Percentiles rank a stretch among this genome's conserved stretches.
Evolutionary conservation across 1,284 basidiomycete species (phyloP).

Genomic region (Cryptococcus depauperatus): DNA sequence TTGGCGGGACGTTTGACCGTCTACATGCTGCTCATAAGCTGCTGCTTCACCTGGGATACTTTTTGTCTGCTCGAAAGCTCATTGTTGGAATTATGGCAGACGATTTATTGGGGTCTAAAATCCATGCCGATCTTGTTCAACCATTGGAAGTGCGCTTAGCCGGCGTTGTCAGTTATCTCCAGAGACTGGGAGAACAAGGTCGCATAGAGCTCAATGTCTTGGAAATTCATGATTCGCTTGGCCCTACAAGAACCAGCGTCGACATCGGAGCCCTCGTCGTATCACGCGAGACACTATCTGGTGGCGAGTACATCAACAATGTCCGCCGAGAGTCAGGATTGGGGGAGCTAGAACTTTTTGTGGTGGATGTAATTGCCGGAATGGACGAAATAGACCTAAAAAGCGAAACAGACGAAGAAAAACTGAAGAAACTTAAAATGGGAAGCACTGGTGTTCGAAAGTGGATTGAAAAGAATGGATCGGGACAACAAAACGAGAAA

Average conservation of each 20-base stretch:
- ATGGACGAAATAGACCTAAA: conserved; percentile 20
- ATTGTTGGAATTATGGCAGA: conserved; percentile 83
- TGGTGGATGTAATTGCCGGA: conserved; percentile 79
- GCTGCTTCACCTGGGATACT: conserved; percentile 80
- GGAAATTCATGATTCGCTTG: conserved; percentile 70
- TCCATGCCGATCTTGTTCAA: conserved; percentile 63
- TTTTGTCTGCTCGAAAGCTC: conserved; percentile 67
- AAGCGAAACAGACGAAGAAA: conserved; percentile 56
- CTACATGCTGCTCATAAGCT: conserved; percentile 97
- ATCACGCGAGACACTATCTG: conserved; percentile 70
- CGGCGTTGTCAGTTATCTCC: no score
- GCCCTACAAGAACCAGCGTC: conserved; percentile 75
- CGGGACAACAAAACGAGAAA: background rate
- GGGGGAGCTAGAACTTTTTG: conserved; percentile 58
- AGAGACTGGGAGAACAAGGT: no score
- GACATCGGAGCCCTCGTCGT: conserved; percentile 80
- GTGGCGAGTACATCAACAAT: conserved; percentile 51
- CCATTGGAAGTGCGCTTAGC: conserved; percentile 54
- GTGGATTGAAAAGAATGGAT: conserved; percentile 53
- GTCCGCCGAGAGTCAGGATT: conserved; percentile 42
- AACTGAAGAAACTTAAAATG: conserved; percentile 70
- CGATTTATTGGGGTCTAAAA: conserved; percentile 64
- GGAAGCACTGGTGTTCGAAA: conserved; percentile 81
- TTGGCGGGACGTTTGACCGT: conserved; percentile 90
- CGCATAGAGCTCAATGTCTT: no score